Evolutionary conservation across 2,329 filamentous ascomycete genomes (phyloP).

Genomic region (Pleoardoris graminearum): DNA sequence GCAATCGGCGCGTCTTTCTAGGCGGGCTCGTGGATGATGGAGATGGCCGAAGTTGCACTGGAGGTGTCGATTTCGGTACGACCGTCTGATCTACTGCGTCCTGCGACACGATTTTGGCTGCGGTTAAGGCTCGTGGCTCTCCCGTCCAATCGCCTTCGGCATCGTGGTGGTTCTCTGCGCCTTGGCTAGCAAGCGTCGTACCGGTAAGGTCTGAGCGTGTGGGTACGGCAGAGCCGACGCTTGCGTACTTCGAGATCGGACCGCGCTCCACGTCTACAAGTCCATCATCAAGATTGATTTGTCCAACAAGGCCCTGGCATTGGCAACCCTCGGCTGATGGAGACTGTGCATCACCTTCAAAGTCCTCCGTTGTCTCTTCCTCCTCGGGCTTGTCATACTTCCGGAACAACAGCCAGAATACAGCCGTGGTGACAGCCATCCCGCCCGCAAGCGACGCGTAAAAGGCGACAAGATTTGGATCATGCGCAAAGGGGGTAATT

Average conservation of each 20-base stretch:
- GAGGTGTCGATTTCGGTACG: too few relatives aligned
- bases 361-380: neutral
- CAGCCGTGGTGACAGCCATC: neutral
- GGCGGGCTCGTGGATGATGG: too few relatives aligned
- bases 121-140: too few relatives aligned
- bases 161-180: neutral
- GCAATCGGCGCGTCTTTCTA: too few relatives aligned
- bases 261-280: too few relatives aligned
- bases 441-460: slow-evolving; percentile 20
- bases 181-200: neutral
- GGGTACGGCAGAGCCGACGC: neutral
- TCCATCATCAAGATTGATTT: too few relatives aligned
- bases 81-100: too few relatives aligned
- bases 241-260: neutral
- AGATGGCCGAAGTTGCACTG: too few relatives aligned
- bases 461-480: slow-evolving; percentile 35
- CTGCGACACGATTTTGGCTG: too few relatives aligned
- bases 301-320: too few relatives aligned
- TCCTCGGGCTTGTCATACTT: neutral
- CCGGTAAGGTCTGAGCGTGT: neutral
- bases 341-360: neutral
- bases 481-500: slow-evolving; percentile 33
- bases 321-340: neutral
- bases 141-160: neutral
- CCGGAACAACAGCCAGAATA: slow-evolving; percentile 4